These are phyloP conservation scores for Hemileia vastatrix DNA, from an alignment of 1,284 basidiomycete genomes.

Conservation along the genomic window DNA sequence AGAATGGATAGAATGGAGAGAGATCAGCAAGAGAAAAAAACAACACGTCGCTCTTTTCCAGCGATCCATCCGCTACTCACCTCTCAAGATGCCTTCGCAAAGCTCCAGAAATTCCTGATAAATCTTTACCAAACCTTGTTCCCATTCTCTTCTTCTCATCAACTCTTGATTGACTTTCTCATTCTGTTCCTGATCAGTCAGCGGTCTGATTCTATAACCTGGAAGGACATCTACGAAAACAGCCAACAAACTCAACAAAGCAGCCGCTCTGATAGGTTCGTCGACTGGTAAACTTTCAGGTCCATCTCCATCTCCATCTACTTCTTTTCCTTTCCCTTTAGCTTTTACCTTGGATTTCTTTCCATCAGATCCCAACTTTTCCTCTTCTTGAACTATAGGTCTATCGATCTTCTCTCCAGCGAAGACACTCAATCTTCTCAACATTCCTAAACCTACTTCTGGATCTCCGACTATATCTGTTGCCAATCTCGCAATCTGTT, in stretches of 20 bases:
- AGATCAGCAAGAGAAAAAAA: conserved; percentile 5
- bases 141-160: conserved; percentile 79
- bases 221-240: conserved; percentile 94
- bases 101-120: conserved; percentile 81
- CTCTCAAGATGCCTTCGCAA: conserved; percentile 76
- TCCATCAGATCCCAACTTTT: conserved; percentile 27
- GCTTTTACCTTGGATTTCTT: conserved; percentile 50
- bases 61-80: conserved; percentile 48
- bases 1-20: background rate
- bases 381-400: conserved; percentile 16
- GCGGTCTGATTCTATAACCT: conserved; percentile 66
- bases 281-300: conserved; percentile 66
- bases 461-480: conserved; percentile 39
- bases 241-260: conserved; percentile 79
- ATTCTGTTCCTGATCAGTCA: conserved; percentile 79
- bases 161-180: conserved; percentile 95
- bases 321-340: background rate
- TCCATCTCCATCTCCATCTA: no score
- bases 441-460: conserved; percentile 36
- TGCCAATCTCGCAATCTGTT: conserved; percentile 41
- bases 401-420: no score
- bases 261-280: conserved; percentile 68
- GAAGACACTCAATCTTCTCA: conserved; percentile 34
- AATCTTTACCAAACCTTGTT: conserved; percentile 76
- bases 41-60: conserved; percentile 1